phyloP scores from a whole-genome alignment of 179 eudicot species.

The Corrigiola litoralis region DNA sequence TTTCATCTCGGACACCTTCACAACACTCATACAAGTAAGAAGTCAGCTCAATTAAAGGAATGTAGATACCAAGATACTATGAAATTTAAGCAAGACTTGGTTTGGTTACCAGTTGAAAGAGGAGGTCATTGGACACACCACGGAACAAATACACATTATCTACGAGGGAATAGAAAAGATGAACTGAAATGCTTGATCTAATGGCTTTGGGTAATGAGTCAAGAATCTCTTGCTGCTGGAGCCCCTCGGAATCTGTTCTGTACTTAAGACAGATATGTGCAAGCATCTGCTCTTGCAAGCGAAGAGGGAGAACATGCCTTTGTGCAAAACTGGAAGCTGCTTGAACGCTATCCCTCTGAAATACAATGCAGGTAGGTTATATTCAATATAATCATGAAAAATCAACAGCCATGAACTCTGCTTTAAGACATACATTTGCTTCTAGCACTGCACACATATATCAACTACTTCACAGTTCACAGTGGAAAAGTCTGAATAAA shows the following conservation, averaged over 20 bases:
- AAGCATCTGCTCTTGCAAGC: slow-evolving; percentile 90
- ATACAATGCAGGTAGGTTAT: neutral
- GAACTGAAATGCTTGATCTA: slow-evolving; percentile 75
- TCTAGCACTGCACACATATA: too few species aligned
- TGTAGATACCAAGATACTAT: neutral
- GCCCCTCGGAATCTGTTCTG: slow-evolving; percentile 80
- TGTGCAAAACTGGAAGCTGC: slow-evolving; percentile 88
- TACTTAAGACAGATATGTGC: slow-evolving; percentile 79
- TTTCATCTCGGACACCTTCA: slow-evolving; percentile 93
- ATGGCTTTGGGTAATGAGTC: slow-evolving; percentile 92
- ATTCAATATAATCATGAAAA: neutral
- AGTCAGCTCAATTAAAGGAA: neutral
- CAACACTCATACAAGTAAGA: neutral
- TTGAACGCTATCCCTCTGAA: slow-evolving; percentile 87
- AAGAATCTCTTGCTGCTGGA: slow-evolving; percentile 83
- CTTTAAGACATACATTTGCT: too few species aligned
- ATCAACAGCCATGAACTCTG: too few species aligned
- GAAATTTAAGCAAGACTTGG: slow-evolving; percentile 1
- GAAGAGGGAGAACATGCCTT: slow-evolving; percentile 65
- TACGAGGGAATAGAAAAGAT: slow-evolving; percentile 73
- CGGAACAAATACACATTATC: slow-evolving; percentile 76
- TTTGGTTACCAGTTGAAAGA: slow-evolving; percentile 84
- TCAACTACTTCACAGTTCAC: too few species aligned
- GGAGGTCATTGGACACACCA: slow-evolving; percentile 88
- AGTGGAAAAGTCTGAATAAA: too few species aligned